Conservation (phyloP, 2,329 filamentous ascomycete species). For the Aspergillus sp. region DNA sequence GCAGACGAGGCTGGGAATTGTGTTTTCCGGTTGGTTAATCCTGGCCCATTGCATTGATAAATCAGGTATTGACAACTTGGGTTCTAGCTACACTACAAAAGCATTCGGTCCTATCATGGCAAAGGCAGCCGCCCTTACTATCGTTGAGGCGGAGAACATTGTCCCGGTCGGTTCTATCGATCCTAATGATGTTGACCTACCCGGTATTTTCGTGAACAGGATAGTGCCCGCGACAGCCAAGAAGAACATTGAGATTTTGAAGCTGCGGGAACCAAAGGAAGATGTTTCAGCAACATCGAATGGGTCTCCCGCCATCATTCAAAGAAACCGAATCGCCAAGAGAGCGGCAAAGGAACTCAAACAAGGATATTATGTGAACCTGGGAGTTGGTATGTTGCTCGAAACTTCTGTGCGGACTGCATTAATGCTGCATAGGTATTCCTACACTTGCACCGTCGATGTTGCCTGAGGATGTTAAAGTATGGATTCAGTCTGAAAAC, state of each 20-base stretch:
- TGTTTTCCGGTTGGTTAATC: conserved; percentile 63
- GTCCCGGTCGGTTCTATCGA: conserved; percentile 72
- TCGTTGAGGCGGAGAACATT: conserved; percentile 83
- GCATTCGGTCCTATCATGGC: conserved; percentile 76
- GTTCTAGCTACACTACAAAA: conserved; percentile 63
- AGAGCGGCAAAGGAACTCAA: conserved; percentile 79
- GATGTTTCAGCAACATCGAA: conserved; percentile 38
- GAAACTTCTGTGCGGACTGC: neutral
- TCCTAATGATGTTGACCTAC: conserved; percentile 73
- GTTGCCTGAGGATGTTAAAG: conserved; percentile 65
- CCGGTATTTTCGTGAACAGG: conserved; percentile 79
- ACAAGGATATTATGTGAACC: conserved; percentile 46
- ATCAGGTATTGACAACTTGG: neutral
- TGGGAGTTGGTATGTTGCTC: conserved; percentile 31
- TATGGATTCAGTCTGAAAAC: conserved; percentile 86
- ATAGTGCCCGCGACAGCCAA: conserved; percentile 71
- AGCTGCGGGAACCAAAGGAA: conserved; percentile 49
- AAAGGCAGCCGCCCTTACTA: conserved; percentile 73
- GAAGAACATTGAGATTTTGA: conserved; percentile 72
- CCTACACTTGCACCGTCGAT: conserved; percentile 81
- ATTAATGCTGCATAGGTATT: conserved; percentile 56
- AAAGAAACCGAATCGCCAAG: conserved; percentile 65
- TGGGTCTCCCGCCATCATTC: conserved; percentile 33
- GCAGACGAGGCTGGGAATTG: conserved; percentile 76
- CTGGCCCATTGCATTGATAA: neutral